Conservation (phyloP, 306 rosid species). For the Cucumis melo region DNA sequence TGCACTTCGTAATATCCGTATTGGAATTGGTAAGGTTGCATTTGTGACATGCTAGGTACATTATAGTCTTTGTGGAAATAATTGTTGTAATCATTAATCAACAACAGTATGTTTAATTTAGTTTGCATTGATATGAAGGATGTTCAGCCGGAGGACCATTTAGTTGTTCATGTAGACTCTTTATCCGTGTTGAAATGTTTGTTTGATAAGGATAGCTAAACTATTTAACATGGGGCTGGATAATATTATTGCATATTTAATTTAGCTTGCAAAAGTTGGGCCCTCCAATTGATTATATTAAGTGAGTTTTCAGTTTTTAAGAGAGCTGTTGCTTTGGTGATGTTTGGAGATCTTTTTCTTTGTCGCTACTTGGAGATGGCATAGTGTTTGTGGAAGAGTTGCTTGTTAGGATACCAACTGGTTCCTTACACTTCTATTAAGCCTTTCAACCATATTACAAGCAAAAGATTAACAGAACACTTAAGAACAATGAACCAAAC, state of each 20-base stretch:
- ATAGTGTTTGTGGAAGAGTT: background rate
- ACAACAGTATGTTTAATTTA: too few species aligned
- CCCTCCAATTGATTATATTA: background rate
- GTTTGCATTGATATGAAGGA: background rate
- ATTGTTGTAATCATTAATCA: background rate
- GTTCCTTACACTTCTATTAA: too few species aligned
- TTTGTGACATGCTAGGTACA: conserved; percentile 5
- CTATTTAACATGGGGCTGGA: background rate
- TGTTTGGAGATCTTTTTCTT: background rate
- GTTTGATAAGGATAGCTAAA: background rate
- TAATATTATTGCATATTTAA: background rate
- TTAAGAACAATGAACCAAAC: too few species aligned
- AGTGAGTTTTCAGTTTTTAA: background rate
- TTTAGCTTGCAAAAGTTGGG: background rate
- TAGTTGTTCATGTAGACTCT: background rate
- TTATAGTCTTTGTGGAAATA: background rate
- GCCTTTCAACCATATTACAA: too few species aligned
- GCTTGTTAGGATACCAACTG: too few species aligned
- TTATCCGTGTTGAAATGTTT: background rate
- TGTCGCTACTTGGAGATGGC: background rate
- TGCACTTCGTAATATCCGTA: conserved; percentile 81
- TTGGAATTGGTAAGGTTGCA: conserved; percentile 57
- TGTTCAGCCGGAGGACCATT: background rate
- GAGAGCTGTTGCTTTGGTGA: background rate
- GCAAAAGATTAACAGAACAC: too few species aligned